These are phyloP conservation scores for Stenocarpella maydis DNA, from an alignment of 2,329 filamentous ascomycete genomes.

Conservation along the genomic window DNA sequence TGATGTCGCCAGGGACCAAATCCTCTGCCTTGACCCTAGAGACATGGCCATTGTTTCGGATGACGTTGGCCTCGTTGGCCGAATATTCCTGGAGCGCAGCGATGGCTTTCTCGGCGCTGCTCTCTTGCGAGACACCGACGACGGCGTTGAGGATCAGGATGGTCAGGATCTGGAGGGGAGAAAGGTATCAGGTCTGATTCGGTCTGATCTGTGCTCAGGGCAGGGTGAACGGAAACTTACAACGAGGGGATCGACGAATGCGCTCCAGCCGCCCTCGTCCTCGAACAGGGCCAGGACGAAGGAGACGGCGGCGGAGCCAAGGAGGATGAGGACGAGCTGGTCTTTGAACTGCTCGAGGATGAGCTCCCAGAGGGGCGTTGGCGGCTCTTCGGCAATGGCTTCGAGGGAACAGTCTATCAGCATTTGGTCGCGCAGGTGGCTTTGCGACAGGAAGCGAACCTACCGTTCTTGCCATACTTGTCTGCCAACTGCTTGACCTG, in stretches of 20 bases:
- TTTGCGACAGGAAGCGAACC: slow-evolving; percentile 40
- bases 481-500: slow-evolving; percentile 63
- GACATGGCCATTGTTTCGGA: slow-evolving; percentile 80
- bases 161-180: slow-evolving; percentile 77
- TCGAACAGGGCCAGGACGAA: slow-evolving; percentile 94
- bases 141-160: slow-evolving; percentile 97
- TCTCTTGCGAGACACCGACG: slow-evolving; percentile 98
- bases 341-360: slow-evolving; percentile 99
- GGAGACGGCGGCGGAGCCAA: slow-evolving; percentile 91
- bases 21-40: slow-evolving; percentile 94
- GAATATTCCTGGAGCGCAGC: slow-evolving; percentile 98
- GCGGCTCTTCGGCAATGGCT: slow-evolving; percentile 84
- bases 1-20: slow-evolving; percentile 91
- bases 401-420: slow-evolving; percentile 21
- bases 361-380: slow-evolving; percentile 94
- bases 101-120: slow-evolving; percentile 97
- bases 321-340: slow-evolving; percentile 93
- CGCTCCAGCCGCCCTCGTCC: slow-evolving; percentile 91
- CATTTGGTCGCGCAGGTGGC: not conserved
- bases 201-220: slow-evolving; percentile 14
- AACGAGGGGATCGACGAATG: slow-evolving; percentile 95
- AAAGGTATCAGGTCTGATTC: slow-evolving; percentile 7
- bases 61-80: slow-evolving; percentile 94
- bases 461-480: slow-evolving; percentile 74
- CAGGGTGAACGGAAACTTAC: slow-evolving; percentile 64